Conservation (phyloP, 805 yeast species). For the Suhomyces xylopsoci region DNA sequence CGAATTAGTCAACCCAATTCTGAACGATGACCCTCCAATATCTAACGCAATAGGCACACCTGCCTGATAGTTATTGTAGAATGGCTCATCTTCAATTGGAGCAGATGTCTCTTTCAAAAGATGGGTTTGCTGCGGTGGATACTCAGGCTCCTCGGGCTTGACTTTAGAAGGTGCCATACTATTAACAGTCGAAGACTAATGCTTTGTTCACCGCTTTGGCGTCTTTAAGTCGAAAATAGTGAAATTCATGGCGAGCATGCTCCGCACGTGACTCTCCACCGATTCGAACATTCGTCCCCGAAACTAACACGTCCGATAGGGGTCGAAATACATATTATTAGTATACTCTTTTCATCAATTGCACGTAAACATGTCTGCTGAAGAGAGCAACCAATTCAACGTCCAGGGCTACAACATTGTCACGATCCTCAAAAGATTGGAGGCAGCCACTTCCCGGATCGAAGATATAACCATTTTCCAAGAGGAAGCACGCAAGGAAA, state of each 20-base stretch:
- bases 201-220: background rate
- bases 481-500: constrained; percentile 47
- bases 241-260: background rate
- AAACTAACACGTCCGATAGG: background rate
- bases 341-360: background rate
- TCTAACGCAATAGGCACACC: constrained; percentile 85
- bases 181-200: background rate
- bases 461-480: constrained; percentile 85
- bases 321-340: background rate
- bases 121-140: constrained; percentile 43
- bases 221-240: background rate
- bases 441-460: constrained; percentile 88
- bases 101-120: constrained; percentile 40
- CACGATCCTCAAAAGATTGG: constrained; percentile 69
- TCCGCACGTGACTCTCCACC: background rate
- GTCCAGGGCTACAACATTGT: constrained; percentile 85
- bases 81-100: constrained; percentile 43
- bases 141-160: constrained; percentile 15
- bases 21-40: constrained; percentile 63
- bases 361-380: constrained; percentile 25
- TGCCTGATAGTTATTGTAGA: constrained; percentile 44
- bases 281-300: background rate
- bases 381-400: constrained; percentile 43
- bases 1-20: constrained; percentile 56
- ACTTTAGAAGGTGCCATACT: constrained; percentile 10